Evolutionary conservation across 768 basidiomycete species (phyloP).

Genomic region (Rhizopogon vinicolor): DNA sequence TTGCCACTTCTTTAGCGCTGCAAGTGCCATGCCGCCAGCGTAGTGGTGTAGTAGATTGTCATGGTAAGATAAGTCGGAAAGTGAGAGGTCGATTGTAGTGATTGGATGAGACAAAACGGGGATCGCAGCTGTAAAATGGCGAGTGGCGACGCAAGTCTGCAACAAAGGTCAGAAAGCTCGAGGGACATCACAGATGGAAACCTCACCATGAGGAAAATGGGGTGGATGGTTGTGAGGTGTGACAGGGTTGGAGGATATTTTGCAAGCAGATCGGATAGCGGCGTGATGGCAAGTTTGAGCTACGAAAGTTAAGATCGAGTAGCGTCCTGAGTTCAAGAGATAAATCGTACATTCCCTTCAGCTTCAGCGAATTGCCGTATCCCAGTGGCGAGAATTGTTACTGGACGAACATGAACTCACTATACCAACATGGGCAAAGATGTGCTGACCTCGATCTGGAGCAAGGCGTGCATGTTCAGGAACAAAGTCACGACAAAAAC

Average conservation of each 20-base stretch:
- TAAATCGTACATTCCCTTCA: slow-evolving; percentile 46
- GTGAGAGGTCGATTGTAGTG: slow-evolving; percentile 51
- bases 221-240: slow-evolving; percentile 68
- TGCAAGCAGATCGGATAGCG: slow-evolving; percentile 53
- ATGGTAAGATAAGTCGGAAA: slow-evolving; percentile 68
- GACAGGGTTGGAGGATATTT: slow-evolving; percentile 56
- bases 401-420: slow-evolving; percentile 30
- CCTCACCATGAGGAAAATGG: slow-evolving; percentile 59
- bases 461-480: slow-evolving; percentile 61
- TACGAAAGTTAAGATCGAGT: slow-evolving; percentile 23
- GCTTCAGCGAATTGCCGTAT: slow-evolving; percentile 48
- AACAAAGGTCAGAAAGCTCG: neutral
- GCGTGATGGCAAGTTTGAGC: slow-evolving; percentile 45
- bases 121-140: slow-evolving; percentile 51
- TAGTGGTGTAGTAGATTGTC: slow-evolving; percentile 88
- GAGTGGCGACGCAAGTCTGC: slow-evolving; percentile 56
- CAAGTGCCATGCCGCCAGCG: slow-evolving; percentile 64
- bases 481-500: slow-evolving; percentile 61
- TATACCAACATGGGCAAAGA: neutral
- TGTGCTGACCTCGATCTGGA: slow-evolving; percentile 57
- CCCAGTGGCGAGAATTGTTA: slow-evolving; percentile 61
- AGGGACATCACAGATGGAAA: neutral
- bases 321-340: neutral
- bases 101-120: slow-evolving; percentile 62
- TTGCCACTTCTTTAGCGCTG: slow-evolving; percentile 58